Percentiles rank a stretch among this genome's conserved stretches.
These are phyloP conservation scores for Spathaspora sp. DNA, from an alignment of 1,139 yeast species.

Conservation along the genomic window DNA sequence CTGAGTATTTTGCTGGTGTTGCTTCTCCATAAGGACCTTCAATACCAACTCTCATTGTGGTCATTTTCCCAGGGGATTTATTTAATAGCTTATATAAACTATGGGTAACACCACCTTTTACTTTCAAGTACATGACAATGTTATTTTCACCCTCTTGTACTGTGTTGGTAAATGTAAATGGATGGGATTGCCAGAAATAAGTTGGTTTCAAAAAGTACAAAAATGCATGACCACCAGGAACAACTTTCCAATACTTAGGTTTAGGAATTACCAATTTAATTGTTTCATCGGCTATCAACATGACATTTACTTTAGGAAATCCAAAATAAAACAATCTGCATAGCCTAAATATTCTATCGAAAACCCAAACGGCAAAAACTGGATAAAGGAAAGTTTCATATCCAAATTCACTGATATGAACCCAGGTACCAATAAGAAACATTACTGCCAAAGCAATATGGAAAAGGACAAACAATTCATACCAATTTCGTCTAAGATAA, in stretches of 20 bases:
- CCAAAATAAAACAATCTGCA: conserved; percentile 37
- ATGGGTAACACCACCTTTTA: conserved; percentile 41
- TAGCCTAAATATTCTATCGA: conserved; percentile 43
- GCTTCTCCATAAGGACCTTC: conserved; percentile 46
- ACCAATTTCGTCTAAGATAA: conserved; percentile 40
- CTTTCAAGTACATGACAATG: conserved; percentile 31
- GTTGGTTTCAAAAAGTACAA: conserved; percentile 40
- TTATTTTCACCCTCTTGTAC: conserved; percentile 16
- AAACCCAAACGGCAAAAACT: conserved; percentile 41
- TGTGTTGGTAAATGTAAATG: conserved; percentile 26
- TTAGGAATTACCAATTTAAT: conserved; percentile 41
- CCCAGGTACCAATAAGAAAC: conserved; percentile 44
- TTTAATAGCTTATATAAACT: conserved; percentile 30
- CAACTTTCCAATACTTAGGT: conserved; percentile 39
- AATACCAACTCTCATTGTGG: conserved; percentile 31
- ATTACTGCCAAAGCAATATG: conserved; percentile 44
- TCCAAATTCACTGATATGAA: conserved; percentile 41
- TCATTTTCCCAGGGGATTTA: conserved; percentile 25
- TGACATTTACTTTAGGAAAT: conserved; percentile 34
- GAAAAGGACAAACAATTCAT: conserved; percentile 41
- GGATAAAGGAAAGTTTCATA: conserved; percentile 41
- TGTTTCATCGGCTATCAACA: conserved; percentile 37
- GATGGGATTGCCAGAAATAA: conserved; percentile 46
- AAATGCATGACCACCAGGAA: conserved; percentile 55
- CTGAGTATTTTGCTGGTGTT: conserved; percentile 26